Conservation (phyloP, 2,329 filamentous ascomycete species). For the Alternaria longipes region DNA sequence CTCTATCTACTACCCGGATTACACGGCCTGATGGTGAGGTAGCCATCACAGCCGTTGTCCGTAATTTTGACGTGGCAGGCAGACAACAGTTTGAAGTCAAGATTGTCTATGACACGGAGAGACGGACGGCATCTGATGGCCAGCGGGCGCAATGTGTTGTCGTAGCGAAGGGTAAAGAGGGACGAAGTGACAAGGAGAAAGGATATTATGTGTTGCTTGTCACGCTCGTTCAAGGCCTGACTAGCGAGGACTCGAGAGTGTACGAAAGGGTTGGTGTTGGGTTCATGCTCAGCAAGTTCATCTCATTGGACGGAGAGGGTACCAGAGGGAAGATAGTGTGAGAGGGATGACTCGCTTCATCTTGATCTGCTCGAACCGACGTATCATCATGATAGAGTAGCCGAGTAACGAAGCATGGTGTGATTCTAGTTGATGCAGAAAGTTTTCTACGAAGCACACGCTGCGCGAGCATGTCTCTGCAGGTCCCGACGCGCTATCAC, state of each 20-base stretch:
- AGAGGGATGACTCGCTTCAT: background rate
- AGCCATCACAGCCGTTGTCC: constrained; percentile 17
- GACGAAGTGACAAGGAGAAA: constrained; percentile 7
- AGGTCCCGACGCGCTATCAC: constrained; percentile 6
- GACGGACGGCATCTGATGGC: constrained; percentile 8
- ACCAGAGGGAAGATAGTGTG: constrained; percentile 7
- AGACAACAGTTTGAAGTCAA: constrained; percentile 15
- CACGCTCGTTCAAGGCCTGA: background rate
- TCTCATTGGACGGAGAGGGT: constrained; percentile 14
- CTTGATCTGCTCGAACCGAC: no score
- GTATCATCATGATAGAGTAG: no score
- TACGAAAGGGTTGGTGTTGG: constrained; percentile 29
- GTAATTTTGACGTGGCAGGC: constrained; percentile 19
- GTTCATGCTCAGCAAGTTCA: constrained; percentile 27
- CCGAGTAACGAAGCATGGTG: constrained; percentile 1
- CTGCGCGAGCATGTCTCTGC: background rate
- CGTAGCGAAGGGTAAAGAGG: constrained; percentile 16
- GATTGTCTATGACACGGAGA: constrained; percentile 23
- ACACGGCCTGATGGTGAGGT: background rate
- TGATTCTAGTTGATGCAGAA: background rate
- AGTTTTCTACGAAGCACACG: background rate
- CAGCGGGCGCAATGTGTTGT: constrained; percentile 22
- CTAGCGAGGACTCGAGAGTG: constrained; percentile 2
- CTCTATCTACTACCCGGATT: background rate
- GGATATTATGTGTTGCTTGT: constrained; percentile 26